Evolutionary conservation across 108 stramenopile species (phyloP).

Genomic region (Schizochytrium sp.): DNA sequence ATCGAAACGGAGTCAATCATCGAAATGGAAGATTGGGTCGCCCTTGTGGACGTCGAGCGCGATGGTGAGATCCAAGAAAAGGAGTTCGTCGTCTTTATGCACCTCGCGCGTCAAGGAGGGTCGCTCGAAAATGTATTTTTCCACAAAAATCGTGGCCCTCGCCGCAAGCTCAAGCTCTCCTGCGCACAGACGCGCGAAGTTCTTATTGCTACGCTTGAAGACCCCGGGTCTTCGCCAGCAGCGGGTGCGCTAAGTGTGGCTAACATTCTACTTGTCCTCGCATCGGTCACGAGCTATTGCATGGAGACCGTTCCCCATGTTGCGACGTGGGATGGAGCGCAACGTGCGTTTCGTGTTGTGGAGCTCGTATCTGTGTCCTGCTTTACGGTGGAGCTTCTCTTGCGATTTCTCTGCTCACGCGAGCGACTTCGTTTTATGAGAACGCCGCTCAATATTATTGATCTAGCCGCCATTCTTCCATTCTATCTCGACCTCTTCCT

Average conservation of each 20-base stretch:
- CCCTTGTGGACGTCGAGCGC: background rate
- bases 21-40: background rate
- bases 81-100: background rate
- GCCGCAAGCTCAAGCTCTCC: background rate
- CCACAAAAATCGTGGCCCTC: background rate
- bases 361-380: background rate
- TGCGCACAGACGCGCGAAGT: background rate
- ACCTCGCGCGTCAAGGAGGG: background rate
- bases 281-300: background rate
- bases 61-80: background rate
- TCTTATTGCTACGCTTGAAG: background rate
- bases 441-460: slow-evolving; percentile 11
- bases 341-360: background rate
- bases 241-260: background rate
- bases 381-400: background rate
- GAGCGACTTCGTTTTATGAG: background rate
- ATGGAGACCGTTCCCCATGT: background rate
- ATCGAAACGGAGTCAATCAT: background rate
- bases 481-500: slow-evolving; percentile 18
- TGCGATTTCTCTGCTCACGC: background rate
- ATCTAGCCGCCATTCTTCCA: slow-evolving; percentile 26
- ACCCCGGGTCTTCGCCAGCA: background rate
- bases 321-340: background rate
- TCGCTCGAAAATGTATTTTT: background rate
- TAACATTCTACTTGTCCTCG: background rate